Conservation (phyloP, 805 yeast species). For the Metschnikowia arizonensis region DNA sequence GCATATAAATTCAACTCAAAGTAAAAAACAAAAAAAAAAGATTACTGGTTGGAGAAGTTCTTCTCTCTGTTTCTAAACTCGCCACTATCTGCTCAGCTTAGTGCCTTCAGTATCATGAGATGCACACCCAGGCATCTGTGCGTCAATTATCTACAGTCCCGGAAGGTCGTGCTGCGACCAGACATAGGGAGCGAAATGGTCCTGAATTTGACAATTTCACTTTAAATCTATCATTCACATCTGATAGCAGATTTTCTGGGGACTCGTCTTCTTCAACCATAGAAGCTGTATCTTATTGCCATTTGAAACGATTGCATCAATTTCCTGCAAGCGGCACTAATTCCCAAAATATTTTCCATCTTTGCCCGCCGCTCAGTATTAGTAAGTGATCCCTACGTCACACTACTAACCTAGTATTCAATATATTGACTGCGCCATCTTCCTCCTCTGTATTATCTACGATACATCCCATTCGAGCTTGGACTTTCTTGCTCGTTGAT, state of each 20-base stretch:
- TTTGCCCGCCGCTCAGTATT: constrained; percentile 5
- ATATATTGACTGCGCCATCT: neutral
- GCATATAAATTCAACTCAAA: neutral
- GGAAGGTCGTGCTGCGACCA: constrained; percentile 4
- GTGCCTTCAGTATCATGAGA: constrained; percentile 1
- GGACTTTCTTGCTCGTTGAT: neutral
- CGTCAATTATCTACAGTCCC: constrained; percentile 3
- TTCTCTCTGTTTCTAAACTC: neutral
- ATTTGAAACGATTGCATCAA: neutral
- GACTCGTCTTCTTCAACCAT: neutral
- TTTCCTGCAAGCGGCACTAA: neutral
- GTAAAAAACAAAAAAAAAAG: neutral
- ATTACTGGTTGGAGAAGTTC: too few species aligned
- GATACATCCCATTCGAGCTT: neutral
- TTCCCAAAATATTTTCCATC: neutral
- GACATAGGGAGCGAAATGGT: constrained; percentile 5
- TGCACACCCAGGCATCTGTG: constrained; percentile 4
- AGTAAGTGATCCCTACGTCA: constrained; percentile 5
- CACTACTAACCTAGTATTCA: neutral
- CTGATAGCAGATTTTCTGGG: neutral
- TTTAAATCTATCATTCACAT: neutral
- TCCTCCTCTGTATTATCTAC: neutral
- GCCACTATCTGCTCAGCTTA: neutral
- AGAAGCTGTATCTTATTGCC: neutral
- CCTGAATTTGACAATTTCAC: constrained; percentile 3